These are phyloP conservation scores for Maudiozyma humilis DNA, from an alignment of 1,139 yeast species.

Conservation along the genomic window DNA sequence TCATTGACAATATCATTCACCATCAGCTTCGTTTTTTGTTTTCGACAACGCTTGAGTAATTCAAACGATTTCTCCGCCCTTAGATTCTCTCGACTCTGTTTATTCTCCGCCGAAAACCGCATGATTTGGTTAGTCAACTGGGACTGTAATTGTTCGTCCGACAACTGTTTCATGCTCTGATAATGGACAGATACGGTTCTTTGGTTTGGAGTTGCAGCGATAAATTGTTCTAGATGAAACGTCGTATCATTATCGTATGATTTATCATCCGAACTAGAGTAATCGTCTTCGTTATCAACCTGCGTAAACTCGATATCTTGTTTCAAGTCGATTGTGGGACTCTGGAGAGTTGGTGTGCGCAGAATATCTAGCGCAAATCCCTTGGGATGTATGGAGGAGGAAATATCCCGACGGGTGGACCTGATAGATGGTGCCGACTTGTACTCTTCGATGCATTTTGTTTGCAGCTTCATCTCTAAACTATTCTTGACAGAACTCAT, in stretches of 20 bases:
- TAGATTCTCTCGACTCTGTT: slow-evolving; percentile 19
- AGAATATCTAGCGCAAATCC: slow-evolving; percentile 13
- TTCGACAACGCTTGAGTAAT: slow-evolving; percentile 14
- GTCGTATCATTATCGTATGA: slow-evolving; percentile 6
- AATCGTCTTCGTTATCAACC: slow-evolving; percentile 16
- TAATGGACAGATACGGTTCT: slow-evolving; percentile 4
- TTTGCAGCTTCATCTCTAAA: no score
- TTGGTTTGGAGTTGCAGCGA: neutral
- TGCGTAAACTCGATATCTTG: slow-evolving; percentile 15
- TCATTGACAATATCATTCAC: no score
- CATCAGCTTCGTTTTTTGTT: neutral
- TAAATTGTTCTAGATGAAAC: neutral
- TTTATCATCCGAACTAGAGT: slow-evolving; percentile 8
- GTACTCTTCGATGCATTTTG: no score
- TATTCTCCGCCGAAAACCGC: slow-evolving; percentile 26
- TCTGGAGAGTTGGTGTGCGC: neutral
- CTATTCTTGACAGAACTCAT: neutral
- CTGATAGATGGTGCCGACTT: neutral
- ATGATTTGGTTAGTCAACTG: slow-evolving; percentile 25
- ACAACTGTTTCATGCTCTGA: slow-evolving; percentile 15
- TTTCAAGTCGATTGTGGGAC: slow-evolving; percentile 9
- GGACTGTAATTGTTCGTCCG: slow-evolving; percentile 26
- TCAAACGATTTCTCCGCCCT: slow-evolving; percentile 29
- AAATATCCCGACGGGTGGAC: neutral
- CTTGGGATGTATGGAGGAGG: neutral